Evolutionary conservation across 2,329 filamentous ascomycete genomes (phyloP).

Genomic region (Rasamsonia emersonii): DNA sequence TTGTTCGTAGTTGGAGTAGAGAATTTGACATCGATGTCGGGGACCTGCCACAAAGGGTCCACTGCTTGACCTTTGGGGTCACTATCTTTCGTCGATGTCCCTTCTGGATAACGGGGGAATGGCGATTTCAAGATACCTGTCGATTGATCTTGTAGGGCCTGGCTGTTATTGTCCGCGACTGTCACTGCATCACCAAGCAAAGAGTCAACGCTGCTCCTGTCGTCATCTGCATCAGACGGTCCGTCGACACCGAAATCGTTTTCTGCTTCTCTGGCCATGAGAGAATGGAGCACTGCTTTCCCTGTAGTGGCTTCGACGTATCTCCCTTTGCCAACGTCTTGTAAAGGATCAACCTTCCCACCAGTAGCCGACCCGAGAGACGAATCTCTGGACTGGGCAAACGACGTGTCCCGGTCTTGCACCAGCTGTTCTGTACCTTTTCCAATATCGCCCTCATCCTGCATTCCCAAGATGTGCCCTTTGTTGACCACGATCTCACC

Average conservation of each 20-base stretch:
- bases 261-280: conserved; percentile 2
- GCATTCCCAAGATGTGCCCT: conserved; percentile 66
- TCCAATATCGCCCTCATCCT: conserved; percentile 47
- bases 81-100: background rate
- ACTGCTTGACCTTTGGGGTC: conserved; percentile 8
- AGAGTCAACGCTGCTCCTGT: conserved; percentile 16
- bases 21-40: conserved; percentile 20
- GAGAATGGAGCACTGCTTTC: background rate
- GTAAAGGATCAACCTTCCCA: conserved; percentile 4
- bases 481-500: conserved; percentile 83
- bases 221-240: conserved; percentile 13
- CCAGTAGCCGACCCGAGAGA: conserved; percentile 1
- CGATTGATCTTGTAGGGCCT: no score
- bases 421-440: conserved; percentile 11
- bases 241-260: conserved; percentile 7
- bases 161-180: conserved; percentile 6
- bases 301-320: conserved; percentile 5
- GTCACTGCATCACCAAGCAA: conserved; percentile 13
- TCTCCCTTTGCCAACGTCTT: conserved; percentile 5
- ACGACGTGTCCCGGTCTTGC: conserved; percentile 2
- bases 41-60: conserved; percentile 23
- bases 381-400: no score
- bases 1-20: conserved; percentile 16
- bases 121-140: no score
- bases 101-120: no score